phyloP scores from a whole-genome alignment of 805 yeast genomes.

The Debaryomyces castellii region DNA sequence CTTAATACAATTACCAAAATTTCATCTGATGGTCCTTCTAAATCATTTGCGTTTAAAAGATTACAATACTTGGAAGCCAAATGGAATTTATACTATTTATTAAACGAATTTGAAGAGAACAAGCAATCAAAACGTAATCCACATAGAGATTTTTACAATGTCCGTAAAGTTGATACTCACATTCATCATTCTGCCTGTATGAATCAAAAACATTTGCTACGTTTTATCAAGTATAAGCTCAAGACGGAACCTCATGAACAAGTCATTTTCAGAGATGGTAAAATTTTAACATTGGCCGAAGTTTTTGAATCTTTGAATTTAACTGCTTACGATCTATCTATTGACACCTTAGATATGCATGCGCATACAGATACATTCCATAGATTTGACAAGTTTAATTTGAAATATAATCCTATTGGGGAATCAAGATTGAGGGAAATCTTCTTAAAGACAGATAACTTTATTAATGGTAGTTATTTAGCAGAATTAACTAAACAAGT shows the following conservation, averaged over 20 bases:
- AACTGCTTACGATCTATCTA: conserved; percentile 91
- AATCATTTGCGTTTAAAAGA: conserved; percentile 92
- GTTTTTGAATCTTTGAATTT: conserved; percentile 89
- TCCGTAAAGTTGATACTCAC: conserved; percentile 96
- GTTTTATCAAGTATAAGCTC: conserved; percentile 93
- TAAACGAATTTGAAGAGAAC: conserved; percentile 91
- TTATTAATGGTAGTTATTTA: conserved; percentile 79
- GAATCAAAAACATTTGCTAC: conserved; percentile 94
- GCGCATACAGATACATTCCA: conserved; percentile 98
- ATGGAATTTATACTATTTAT: conserved; percentile 85
- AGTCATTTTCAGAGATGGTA: conserved; percentile 91
- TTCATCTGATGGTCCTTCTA: conserved; percentile 93
- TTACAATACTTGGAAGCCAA: conserved; percentile 93
- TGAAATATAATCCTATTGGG: conserved; percentile 97
- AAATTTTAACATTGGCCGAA: conserved; percentile 78
- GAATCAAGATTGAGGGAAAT: conserved; percentile 97
- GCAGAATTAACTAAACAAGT: conserved; percentile 96
- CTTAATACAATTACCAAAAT: conserved; percentile 68
- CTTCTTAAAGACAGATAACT: conserved; percentile 93
- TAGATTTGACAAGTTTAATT: conserved; percentile 93
- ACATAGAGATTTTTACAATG: conserved; percentile 95
- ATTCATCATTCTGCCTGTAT: conserved; percentile 99
- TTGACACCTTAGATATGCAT: conserved; percentile 98
- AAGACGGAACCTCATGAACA: conserved; percentile 83
- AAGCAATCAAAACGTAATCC: conserved; percentile 90